Conservation (phyloP, 2,329 filamentous ascomycete species). For the Emergomyces pasteurianus region DNA sequence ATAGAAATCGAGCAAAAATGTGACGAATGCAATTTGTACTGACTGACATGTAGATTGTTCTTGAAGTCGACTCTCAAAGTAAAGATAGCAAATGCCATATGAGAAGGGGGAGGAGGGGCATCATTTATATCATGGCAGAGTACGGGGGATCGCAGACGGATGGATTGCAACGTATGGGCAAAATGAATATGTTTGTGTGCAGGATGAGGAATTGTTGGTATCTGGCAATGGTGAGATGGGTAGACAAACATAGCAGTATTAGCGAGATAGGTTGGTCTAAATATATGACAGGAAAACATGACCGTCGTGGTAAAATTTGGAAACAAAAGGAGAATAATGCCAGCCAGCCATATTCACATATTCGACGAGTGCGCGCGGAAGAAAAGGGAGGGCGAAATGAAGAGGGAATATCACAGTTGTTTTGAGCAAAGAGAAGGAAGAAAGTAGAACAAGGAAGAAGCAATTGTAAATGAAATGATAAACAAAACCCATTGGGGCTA, state of each 20-base stretch:
- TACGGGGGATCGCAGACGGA: not conserved
- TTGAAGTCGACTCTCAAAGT: not conserved
- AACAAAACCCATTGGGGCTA: not conserved
- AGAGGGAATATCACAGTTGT: not conserved
- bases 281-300: not conserved
- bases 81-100: not conserved
- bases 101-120: not conserved
- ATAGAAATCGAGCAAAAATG: not conserved
- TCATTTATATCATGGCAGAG: not conserved
- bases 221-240: not conserved
- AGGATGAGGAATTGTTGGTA: not conserved
- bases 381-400: not conserved
- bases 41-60: not conserved
- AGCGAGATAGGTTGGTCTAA: not conserved
- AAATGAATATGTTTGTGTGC: not conserved
- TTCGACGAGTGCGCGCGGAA: not conserved
- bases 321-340: too few relatives aligned
- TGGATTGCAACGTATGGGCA: not conserved
- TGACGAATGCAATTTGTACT: not conserved
- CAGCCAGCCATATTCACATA: too few relatives aligned
- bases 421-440: not conserved
- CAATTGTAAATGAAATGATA: not conserved
- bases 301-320: too few relatives aligned
- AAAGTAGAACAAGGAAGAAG: not conserved
- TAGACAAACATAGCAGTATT: not conserved